These are phyloP conservation scores for Dispira simplex DNA, from an alignment of 192 early-diverging fungal species.

Conservation along the genomic window DNA sequence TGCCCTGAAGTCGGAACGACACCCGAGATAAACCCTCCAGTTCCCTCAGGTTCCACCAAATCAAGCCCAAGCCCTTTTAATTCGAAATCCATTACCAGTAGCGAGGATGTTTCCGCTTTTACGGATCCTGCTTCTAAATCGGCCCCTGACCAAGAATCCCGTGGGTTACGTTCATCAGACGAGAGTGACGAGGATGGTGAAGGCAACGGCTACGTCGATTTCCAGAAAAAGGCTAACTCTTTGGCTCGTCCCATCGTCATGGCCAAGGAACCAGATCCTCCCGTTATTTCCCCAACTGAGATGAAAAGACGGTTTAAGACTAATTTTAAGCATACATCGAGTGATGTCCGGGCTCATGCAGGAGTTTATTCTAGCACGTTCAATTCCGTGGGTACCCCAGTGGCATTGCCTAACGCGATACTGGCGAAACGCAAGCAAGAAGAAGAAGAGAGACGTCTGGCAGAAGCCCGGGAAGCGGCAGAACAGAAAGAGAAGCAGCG, in stretches of 20 bases:
- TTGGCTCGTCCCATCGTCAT: slow-evolving; percentile 1
- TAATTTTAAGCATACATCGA: background rate
- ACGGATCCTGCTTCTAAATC: background rate
- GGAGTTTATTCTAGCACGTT: slow-evolving; percentile 3
- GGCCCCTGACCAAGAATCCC: background rate
- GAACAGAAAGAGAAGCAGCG: too few species aligned
- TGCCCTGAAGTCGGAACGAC: background rate
- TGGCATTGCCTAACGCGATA: background rate
- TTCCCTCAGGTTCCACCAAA: background rate
- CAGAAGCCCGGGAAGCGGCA: too few species aligned
- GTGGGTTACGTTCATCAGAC: background rate
- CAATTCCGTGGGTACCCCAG: slow-evolving; percentile 6
- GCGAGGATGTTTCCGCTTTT: background rate
- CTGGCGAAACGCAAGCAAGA: slow-evolving; percentile 9
- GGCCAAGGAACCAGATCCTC: background rate
- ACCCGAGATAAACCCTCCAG: background rate
- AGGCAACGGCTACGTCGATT: background rate
- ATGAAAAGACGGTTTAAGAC: background rate
- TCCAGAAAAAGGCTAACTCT: slow-evolving; percentile 3
- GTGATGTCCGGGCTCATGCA: too few species aligned
- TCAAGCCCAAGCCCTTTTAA: background rate
- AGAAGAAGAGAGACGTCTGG: background rate
- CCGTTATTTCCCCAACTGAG: background rate
- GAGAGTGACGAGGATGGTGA: background rate
- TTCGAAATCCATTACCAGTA: background rate